These are phyloP conservation scores for Meyerozyma smithsonii DNA, from an alignment of 1,139 yeast species.

Conservation along the genomic window DNA sequence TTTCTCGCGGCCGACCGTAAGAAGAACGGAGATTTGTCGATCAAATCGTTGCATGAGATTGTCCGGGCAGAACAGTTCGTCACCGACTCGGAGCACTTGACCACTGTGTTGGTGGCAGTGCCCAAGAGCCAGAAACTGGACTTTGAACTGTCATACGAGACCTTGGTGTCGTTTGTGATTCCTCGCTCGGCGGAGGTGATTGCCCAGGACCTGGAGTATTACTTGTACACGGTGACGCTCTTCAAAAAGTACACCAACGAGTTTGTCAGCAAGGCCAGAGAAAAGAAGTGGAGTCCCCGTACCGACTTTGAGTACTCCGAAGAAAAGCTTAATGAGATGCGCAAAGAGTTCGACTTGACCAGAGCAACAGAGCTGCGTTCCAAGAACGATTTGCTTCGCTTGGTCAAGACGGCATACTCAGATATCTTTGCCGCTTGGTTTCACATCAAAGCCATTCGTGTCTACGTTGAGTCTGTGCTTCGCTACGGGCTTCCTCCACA, in stretches of 20 bases:
- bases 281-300: constrained; percentile 86
- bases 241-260: constrained; percentile 77
- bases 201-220: constrained; percentile 68
- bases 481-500: constrained; percentile 97
- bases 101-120: constrained; percentile 79
- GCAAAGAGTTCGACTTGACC: constrained; percentile 75
- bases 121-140: constrained; percentile 61
- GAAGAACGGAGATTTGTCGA: constrained; percentile 88
- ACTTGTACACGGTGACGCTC: constrained; percentile 71
- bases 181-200: constrained; percentile 81
- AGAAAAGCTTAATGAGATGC: constrained; percentile 63
- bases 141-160: constrained; percentile 69
- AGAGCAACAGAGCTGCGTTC: constrained; percentile 67
- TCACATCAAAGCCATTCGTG: constrained; percentile 67
- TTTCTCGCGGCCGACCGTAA: constrained; percentile 87
- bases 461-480: constrained; percentile 63
- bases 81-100: constrained; percentile 76
- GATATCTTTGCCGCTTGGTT: constrained; percentile 84
- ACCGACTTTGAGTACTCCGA: constrained; percentile 83
- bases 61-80: constrained; percentile 85
- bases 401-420: constrained; percentile 81
- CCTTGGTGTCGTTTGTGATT: constrained; percentile 74
- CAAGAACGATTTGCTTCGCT: constrained; percentile 74
- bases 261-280: constrained; percentile 70
- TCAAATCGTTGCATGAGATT: constrained; percentile 83